Percentiles rank a stretch among this genome's conserved stretches.
phyloP scores from a whole-genome alignment of 768 basidiomycete species.

The Lactarius psammicola region DNA sequence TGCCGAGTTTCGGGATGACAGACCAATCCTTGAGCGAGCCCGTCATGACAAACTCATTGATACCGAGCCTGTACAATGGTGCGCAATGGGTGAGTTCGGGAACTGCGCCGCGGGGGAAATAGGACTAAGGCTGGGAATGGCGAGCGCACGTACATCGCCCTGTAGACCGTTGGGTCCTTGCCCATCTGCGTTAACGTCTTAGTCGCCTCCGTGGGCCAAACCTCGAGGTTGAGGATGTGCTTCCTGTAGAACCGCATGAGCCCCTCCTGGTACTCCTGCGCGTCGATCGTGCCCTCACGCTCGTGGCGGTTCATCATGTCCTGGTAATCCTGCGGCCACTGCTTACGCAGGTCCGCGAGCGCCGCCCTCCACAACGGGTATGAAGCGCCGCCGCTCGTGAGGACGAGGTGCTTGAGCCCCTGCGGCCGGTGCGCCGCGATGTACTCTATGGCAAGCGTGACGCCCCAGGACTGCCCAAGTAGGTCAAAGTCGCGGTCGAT shows the following conservation, averaged over 20 bases:
- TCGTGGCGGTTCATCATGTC: no score
- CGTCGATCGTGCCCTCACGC: no score
- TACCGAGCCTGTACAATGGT: constrained; percentile 2
- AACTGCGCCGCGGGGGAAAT: not conserved
- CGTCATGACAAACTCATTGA: constrained; percentile 16
- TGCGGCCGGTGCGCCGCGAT: no score
- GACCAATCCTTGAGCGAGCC: constrained; percentile 28
- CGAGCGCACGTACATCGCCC: constrained; percentile 35
- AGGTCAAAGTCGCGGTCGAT: no score
- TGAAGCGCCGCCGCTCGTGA: constrained; percentile 34
- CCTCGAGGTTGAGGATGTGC: constrained; percentile 34
- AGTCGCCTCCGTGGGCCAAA: constrained; percentile 34
- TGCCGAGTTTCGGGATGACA: no score
- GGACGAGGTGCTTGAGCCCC: constrained; percentile 36
- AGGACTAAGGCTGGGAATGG: not conserved
- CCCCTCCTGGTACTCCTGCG: no score
- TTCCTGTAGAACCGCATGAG: constrained; percentile 34
- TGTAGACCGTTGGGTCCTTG: constrained; percentile 40
- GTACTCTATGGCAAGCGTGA: no score
- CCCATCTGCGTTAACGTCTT: constrained; percentile 31
- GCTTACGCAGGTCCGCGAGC: no score
- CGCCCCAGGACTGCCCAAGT: no score
- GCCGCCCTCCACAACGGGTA: constrained; percentile 36
- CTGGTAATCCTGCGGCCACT: constrained; percentile 39
- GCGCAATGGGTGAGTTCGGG: not conserved